phyloP scores from a whole-genome alignment of 1,139 yeast species.

The Pichia sp. region DNA sequence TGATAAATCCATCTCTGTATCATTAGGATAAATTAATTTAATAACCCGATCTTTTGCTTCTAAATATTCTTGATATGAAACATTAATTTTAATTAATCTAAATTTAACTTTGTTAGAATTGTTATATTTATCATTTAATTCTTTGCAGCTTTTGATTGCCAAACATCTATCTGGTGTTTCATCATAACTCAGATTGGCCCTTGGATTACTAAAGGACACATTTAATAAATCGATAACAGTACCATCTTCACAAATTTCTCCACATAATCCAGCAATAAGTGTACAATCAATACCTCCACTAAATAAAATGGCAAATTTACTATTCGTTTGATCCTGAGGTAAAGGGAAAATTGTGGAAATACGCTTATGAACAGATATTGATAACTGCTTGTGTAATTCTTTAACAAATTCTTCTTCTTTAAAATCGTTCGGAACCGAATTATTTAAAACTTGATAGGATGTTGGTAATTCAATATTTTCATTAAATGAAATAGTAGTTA shows the following conservation, averaged over 20 bases:
- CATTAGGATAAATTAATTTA: conserved; percentile 70
- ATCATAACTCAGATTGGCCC: conserved; percentile 54
- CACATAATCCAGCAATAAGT: conserved; percentile 48
- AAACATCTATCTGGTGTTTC: conserved; percentile 80
- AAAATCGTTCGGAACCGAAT: neutral
- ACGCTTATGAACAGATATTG: conserved; percentile 43
- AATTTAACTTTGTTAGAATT: conserved; percentile 31
- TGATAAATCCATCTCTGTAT: conserved; percentile 91
- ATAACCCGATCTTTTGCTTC: conserved; percentile 47
- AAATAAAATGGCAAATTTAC: conserved; percentile 59
- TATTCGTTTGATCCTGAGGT: conserved; percentile 25
- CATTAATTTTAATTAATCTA: conserved; percentile 61
- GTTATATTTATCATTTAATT: conserved; percentile 37
- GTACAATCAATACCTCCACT: conserved; percentile 97
- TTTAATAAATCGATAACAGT: conserved; percentile 67
- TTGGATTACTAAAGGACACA: conserved; percentile 90
- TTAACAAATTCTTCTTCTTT: conserved; percentile 14
- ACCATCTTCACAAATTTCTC: conserved; percentile 22
- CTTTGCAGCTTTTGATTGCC: conserved; percentile 57
- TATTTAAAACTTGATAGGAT: conserved; percentile 10
- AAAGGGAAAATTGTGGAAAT: conserved; percentile 56
- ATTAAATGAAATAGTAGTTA: conserved; percentile 13
- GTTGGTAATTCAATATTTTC: conserved; percentile 19
- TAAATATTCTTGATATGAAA: conserved; percentile 61
- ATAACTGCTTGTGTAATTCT: conserved; percentile 29